Evolutionary conservation across 140 eudicot species (phyloP), one percentile per base, ranked within the genome.

Genomic region (Cichorium intybus): DNA sequence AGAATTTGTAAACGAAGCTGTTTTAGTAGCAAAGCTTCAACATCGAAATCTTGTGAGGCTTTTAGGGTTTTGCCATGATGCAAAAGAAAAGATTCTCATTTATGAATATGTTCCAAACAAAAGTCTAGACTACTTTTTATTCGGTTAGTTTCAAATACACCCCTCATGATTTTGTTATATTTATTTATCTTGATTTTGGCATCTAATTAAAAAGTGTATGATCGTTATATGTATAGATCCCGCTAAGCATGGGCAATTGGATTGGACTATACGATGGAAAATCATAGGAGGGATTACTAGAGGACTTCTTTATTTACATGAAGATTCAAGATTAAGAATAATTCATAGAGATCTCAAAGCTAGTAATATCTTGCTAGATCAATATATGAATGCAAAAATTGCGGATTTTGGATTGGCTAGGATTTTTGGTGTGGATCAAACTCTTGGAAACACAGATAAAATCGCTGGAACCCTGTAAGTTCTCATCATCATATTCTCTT

Each of bases 331-430:
- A 14, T 74, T 83, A 11, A 53, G 73, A 61, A 86, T 83, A 18
- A 83, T 86, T 45, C 95, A 83, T 52, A 75, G 87, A 7, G 95
- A 82, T 60, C 73, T 83, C 9, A 87, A 87, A 71, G 75, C 87
- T 4, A 83, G 85, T 46, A 87, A 87, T 52, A 55, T 87, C 10
- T 78, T 87, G 60, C 58, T 71, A 22, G 78, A 75, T 67, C 62
- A 62, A 24, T 56, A 74, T 15, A 74, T 74, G 79, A 74, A 74
- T 9, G 79, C 79, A 11, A 74, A 74, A 57, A 66, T 74, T 6
- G 54, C 62, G 23, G 79, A 65, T 65, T 73, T 73, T 56, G 78
- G 78, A 46, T 53, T 74, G 22, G 74, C 79, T 21, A 74, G 79
- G 56, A 65, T 45, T 43, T 56, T 74, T 15, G 79, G 56, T 31